Evolutionary conservation across 768 basidiomycete species (phyloP), one percentile per base, ranked within the genome.

Genomic region (Sarcodon sp.): DNA sequence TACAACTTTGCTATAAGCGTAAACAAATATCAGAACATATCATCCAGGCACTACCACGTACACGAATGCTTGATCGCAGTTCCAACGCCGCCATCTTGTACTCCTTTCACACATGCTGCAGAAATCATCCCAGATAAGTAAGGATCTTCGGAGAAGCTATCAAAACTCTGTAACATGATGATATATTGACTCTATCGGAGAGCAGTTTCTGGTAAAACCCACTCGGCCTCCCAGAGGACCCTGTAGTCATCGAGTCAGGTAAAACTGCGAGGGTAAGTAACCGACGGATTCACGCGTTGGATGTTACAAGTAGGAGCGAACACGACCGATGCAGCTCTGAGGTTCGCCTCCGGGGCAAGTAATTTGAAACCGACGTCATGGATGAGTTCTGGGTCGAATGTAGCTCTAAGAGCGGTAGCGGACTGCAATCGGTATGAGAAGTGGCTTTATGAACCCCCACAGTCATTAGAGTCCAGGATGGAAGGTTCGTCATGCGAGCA

Each of bases 271-370:
- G 12, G 13, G 27, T 21, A 48, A 16, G 38, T 7, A 31, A 36
- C 44, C 38, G 45, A 55, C 44, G 31, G 51, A 60, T 64, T 52
- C 60, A 77, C 84, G 33, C 88, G 75, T 62, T 88, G 87, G 45
- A 87, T 87, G 59, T 91, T 90, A 59, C 83, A 84, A 0, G 87
- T 90, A 0, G 87, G 88, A 0, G 80, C 88, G 12, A 89, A 73
- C 32, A 87, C 66, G 2, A 86, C 62, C 10, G 81, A 79, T 8
- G 82, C 80, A 2, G 80, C 73, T 41, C 77, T 70, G 44, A 83
- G 67, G 62, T 83, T 87, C 3, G 83, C 79, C 60, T 88, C 87
- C 12, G 68, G 62, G 1, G 84, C 85, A 15, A 88, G 70, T 13
- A 88, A 68, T 56, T 77, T 76, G 38, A 69, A 58, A 3, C 80